phyloP scores from a whole-genome alignment of 768 basidiomycete species.

The Daedaleopsis sinensis region DNA sequence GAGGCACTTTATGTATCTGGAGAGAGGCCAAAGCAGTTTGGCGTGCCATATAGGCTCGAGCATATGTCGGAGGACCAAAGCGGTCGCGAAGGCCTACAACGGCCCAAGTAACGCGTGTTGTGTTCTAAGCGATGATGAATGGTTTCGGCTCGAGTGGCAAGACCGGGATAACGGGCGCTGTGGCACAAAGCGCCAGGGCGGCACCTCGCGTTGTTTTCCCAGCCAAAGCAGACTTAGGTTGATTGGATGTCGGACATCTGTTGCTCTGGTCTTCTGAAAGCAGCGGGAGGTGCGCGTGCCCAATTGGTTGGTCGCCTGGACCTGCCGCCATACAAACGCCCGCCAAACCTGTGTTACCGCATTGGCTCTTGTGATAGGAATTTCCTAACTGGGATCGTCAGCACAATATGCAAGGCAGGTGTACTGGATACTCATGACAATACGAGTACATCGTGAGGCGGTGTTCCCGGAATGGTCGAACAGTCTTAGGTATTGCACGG shows the following conservation, averaged over 20 bases:
- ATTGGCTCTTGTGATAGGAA: neutral
- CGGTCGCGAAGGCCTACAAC: slow-evolving; percentile 13
- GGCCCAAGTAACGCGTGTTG: neutral
- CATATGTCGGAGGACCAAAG: slow-evolving; percentile 4
- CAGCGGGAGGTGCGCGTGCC: neutral
- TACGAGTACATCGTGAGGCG: neutral
- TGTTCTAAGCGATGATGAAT: slow-evolving; percentile 11
- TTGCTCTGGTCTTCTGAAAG: slow-evolving; percentile 3
- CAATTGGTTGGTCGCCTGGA: neutral
- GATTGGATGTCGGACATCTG: neutral
- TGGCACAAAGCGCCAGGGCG: slow-evolving; percentile 4
- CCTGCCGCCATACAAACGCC: neutral
- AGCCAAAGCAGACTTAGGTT: neutral
- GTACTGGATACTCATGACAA: neutral
- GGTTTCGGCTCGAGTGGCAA: neutral
- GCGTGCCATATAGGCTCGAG: neutral
- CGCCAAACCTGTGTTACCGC: neutral
- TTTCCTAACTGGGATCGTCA: neutral
- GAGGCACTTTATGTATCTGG: neutral
- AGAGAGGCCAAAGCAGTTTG: slow-evolving; percentile 10
- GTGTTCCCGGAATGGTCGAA: neutral
- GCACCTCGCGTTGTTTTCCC: neutral
- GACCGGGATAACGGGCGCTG: slow-evolving; percentile 1
- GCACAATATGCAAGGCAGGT: neutral
- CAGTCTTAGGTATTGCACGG: neutral